Evolutionary conservation across 805 yeast genomes (phyloP), one percentile per base, ranked within the genome.

Genomic region (Zygoascus biomembranicola): DNA sequence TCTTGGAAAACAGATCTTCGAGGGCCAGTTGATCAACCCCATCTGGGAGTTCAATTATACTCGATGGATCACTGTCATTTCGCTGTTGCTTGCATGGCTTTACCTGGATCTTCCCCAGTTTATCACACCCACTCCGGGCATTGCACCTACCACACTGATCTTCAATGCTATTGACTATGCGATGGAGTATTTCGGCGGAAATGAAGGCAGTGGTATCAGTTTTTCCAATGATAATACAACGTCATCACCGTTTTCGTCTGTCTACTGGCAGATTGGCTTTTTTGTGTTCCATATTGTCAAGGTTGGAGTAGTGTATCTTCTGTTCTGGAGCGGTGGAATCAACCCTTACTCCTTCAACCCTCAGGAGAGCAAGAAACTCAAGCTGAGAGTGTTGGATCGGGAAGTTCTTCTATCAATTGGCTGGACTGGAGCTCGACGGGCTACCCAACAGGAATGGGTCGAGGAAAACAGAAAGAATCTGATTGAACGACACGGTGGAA

Each of bases 361-460:
- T n/a, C 13, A 59, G 28, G 59, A 53, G 51, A 52, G 54, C 26
- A 53, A 56, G 11, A 47, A 51, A 45, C 28, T 45, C 50, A 55
- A 53, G 49, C 55, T 47, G 6, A 18, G 44, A 31, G 64, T 61
- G 13, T 60, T 75, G 47, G 72, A 78, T 49, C 74, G 74, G 56
- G 88, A 84, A 16, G 39, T 61, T 64, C 60, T 74, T 63, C 58
- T 66, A 2, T 69, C 70, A 3, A 72, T 90, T 60, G 98, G 98
- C 49, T 94, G 98, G 98, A 89, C 97, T n/a, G 96, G 97, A 52
- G 78, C 94, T 23, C 85, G 83, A 68, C 82, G 83, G 60, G 85
- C 85, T 13, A 77, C 84, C 19, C 71, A 80, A 28, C 85, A 80
- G 42, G 89, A 81, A 58, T 92, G 84, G 76, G 79, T 79, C 63